Evolutionary conservation across 163 green algal species (phyloP).

Genomic region (Volvox carteri): DNA sequence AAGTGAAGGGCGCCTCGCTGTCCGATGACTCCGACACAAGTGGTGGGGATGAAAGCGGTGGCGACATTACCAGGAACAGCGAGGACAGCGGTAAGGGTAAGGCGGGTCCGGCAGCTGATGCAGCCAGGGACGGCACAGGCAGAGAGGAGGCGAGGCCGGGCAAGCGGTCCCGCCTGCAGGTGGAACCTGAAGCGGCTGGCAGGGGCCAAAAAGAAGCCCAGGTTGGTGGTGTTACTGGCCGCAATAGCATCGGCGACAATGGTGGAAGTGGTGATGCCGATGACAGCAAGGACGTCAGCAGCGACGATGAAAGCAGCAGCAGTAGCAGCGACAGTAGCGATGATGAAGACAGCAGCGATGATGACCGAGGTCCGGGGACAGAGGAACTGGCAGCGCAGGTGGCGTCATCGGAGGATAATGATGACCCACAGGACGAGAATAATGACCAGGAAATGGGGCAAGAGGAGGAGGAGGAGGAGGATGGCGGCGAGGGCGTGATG

Average conservation of each 20-base stretch:
- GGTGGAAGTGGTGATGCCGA: not conserved
- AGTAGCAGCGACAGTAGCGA: not conserved
- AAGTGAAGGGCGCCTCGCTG: too few species aligned
- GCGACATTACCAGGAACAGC: not conserved
- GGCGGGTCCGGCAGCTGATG: too few species aligned
- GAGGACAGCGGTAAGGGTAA: not conserved
- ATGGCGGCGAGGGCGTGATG: not conserved
- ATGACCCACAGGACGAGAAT: not conserved
- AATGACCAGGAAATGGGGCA: not conserved
- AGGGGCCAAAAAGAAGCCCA: too few species aligned
- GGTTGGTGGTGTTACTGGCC: too few species aligned
- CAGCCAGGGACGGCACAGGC: too few species aligned
- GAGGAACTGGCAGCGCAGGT: constrained; percentile 7
- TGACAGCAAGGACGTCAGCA: not conserved
- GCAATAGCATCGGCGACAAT: too few species aligned
- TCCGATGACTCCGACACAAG: too few species aligned
- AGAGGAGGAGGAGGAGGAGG: not conserved
- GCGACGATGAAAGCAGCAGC: not conserved
- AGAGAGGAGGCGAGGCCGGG: too few species aligned
- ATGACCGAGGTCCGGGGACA: not conserved
- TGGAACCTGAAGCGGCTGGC: too few species aligned
- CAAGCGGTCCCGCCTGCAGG: too few species aligned
- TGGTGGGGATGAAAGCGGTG: not conserved
- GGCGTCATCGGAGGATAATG: not conserved
- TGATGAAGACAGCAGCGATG: not conserved